Base-by-base conservation (phyloP, 2,329 filamentous ascomycete species). In the Fusarium subglutinans region DNA sequence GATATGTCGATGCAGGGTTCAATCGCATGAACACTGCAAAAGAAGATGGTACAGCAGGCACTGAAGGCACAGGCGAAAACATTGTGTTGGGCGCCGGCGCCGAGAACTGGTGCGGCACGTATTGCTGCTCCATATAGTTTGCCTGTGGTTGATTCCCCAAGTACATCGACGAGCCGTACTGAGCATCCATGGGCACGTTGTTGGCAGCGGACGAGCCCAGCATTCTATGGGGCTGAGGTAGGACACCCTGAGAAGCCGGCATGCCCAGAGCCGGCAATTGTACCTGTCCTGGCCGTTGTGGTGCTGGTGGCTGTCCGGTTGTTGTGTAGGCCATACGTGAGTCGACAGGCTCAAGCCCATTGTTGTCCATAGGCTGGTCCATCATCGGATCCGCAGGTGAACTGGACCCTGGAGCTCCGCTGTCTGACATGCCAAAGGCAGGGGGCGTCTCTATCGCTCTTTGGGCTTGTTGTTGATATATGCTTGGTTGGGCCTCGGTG, bases 1-100 rank as follows among this genome's bases (percentile, higher is more conserved):
- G 83, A 40, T 91, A 84, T 18, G 85, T 87, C 8, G 91, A 93
- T n/a, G 87, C 85, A 2, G 89, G 87, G 73, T 93, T 89, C 10
- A 94, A 86, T n/a, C 91, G 90, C 74, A 95, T 88, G 82, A 91
- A 94, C 18, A 93, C 87, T 6, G 91, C 87, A 47, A 90, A 87
- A 2, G 78, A 74, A 17, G 76, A 58, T 17, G 78, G 60, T 18
- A 77, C 51, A 5, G 79, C 62, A 13, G 69, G 64, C 13, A 77
- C 53, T 6, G 79, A 64, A 12, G 69, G 64, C 12, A 74, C 66
- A 50, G 72, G 69, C 43, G 76, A 78, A 63, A 76, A 80, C 26
- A 77, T 75, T 22, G 78, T 59, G 44, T 70, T 70, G 22, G 77
- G 54, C 8, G 79, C 47, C 2, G 79, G 50, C 37, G 78, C 60